phyloP scores from a whole-genome alignment of 2,329 filamentous ascomycete species.

The Aureobasidium sp. region DNA sequence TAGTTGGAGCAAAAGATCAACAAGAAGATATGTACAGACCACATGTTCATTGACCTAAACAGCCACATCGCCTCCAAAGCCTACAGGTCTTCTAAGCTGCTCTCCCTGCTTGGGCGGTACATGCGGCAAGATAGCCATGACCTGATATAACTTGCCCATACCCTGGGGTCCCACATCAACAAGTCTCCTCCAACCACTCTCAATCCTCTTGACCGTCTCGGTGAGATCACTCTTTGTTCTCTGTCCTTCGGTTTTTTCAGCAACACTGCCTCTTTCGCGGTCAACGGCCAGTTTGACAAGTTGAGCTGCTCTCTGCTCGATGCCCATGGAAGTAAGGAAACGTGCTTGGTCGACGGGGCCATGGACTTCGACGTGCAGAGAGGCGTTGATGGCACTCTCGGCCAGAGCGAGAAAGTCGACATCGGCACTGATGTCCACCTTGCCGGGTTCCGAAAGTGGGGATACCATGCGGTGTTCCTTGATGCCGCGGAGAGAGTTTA shows the following conservation, averaged over 20 bases:
- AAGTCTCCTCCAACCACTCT: constrained; percentile 70
- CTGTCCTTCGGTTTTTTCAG: not conserved
- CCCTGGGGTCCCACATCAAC: constrained; percentile 75
- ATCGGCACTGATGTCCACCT: constrained; percentile 83
- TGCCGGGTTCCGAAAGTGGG: constrained; percentile 71
- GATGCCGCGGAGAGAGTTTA: constrained; percentile 88
- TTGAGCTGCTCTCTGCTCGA: constrained; percentile 66
- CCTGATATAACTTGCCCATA: constrained; percentile 95
- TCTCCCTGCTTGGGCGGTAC: constrained; percentile 50
- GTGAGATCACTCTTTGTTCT: constrained; percentile 34
- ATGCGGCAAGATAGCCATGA: constrained; percentile 74
- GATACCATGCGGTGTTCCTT: constrained; percentile 67
- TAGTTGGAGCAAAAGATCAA: not conserved
- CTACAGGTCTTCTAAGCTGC: constrained; percentile 67
- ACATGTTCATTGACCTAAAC: not conserved
- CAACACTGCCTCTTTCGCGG: constrained; percentile 24
- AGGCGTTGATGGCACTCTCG: constrained; percentile 69
- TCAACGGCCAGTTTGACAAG: constrained; percentile 46
- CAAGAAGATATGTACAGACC: not conserved
- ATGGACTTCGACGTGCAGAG: constrained; percentile 79
- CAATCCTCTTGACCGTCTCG: constrained; percentile 54
- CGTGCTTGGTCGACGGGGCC: constrained; percentile 80
- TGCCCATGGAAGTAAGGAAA: constrained; percentile 77
- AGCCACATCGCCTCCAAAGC: constrained; percentile 68
- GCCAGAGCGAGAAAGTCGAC: constrained; percentile 88